Evolutionary conservation across 768 basidiomycete genomes (phyloP).

Genomic region (Solioccasus polychromus): DNA sequence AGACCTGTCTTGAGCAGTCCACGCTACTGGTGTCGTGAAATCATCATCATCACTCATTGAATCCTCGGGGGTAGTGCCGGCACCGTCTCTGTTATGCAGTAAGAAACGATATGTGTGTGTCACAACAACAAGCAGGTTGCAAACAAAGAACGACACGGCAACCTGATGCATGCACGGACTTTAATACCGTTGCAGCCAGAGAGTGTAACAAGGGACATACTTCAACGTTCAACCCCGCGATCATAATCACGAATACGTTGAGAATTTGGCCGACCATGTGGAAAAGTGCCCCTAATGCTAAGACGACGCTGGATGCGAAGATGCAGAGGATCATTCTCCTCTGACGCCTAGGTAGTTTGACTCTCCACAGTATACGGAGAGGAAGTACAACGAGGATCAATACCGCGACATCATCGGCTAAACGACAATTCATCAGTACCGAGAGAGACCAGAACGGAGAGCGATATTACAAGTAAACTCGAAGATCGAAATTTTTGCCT

Average conservation of each 20-base stretch:
- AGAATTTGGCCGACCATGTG: slow-evolving; percentile 12
- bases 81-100: neutral
- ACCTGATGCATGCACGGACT: slow-evolving; percentile 5
- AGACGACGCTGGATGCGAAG: slow-evolving; percentile 19
- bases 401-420: slow-evolving; percentile 9
- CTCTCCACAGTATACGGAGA: slow-evolving; percentile 19
- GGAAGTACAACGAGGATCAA: slow-evolving; percentile 12
- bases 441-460: neutral
- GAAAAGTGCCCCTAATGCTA: slow-evolving; percentile 16
- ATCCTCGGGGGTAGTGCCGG: neutral
- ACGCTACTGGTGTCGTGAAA: slow-evolving; percentile 9
- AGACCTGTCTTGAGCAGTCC: neutral
- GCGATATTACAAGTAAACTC: slow-evolving; percentile 2
- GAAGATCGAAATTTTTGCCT: neutral
- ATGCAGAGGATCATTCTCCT: slow-evolving; percentile 24
- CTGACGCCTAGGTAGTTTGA: slow-evolving; percentile 19
- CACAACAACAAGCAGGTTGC: slow-evolving; percentile 24
- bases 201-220: slow-evolving; percentile 4
- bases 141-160: slow-evolving; percentile 16
- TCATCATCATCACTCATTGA: slow-evolving; percentile 9
- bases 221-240: slow-evolving; percentile 16
- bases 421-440: neutral
- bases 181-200: neutral
- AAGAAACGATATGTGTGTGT: slow-evolving; percentile 16
- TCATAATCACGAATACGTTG: neutral